Base-by-base conservation (phyloP, 164 flowering plant genomes). In the Protea cynaroides region DNA sequence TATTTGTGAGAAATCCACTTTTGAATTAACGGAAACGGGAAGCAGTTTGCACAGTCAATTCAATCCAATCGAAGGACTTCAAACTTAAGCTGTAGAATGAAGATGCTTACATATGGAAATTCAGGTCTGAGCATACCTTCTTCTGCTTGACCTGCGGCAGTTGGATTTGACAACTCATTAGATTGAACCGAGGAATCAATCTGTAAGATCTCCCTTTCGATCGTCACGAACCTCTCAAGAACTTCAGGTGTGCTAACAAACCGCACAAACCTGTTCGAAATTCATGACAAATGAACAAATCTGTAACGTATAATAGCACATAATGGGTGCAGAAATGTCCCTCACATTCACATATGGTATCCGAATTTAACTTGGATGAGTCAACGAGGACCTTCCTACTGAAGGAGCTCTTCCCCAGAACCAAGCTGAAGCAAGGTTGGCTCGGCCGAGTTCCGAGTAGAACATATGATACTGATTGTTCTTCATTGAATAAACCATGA, bases 211-310 rank as follows among this genome's bases (percentile, higher is more conserved):
- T 92, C 98, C 51, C 51, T 81, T 83, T 92, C 94, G 44, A 83
- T 77, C 8, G 86, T 81, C 37, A 85, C 92, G 75, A 89, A 82
- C 69, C 98, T 80, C 83, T 92, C 98, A 38, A 92, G 85, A 68
- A 89, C 82, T 68, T 92, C 98, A 1, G 98, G 98, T 12, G 94
- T 78, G 65, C 78, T 83, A 22, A 92, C 89, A 79, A 92, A 92
- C 65, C 86, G 76, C 77, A 92, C 98, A 75, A 92, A 92, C 76
- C 97, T 92, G 78, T 59, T 18, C 15, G 60, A 65, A 62, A 49
- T 38, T 38, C 44, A 67, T n/a, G 29, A 49, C 50, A 10, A 59
- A 64, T 7, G 38, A 14, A 6, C 58, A 24, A 60, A 51, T 14
- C 4, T 17, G 47, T 36, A 58, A 56, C 11, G 14, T 25, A 7